Base-by-base conservation (phyloP, 202 grass and related monocot genomes). In the Musa balbisiana region DNA sequence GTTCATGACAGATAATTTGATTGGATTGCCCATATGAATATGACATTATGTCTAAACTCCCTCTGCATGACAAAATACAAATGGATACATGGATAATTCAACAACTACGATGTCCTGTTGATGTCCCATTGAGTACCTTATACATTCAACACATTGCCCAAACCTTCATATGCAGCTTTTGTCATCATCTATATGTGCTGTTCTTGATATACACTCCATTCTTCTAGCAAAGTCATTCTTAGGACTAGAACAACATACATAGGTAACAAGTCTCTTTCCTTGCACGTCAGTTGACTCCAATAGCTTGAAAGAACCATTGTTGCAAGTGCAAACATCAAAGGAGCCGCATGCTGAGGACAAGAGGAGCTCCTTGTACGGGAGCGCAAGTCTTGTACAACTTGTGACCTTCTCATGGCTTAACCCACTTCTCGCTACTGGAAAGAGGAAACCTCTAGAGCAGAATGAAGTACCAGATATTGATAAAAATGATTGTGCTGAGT, bases 351-450 rank as follows among this genome's bases (percentile, higher is more conserved):
- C 29, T 74, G 90, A 91, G 81, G 82, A 22, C 12, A 87, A 84
- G 80, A 88, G 84, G 52, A 23, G 72, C 76, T 85, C 86, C 66
- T 77, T 83, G 59, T 99, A 99, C 76, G 85, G 80, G 73, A 87
- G 67, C 62, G 86, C 95, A 73, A 90, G 24, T 79, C 65, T 90
- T 79, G 67, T 80, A 33, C 86, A 93, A 67, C 87, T 98, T 16
- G 83, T 94, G 49, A 99, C 95, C 16, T 94, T 94, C 83, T 94
- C 91, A 62, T 98, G 91, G 91, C 85, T 98, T 84, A 92, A 79
- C 73, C 91, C 94, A 77, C 64, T 98, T 17, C 94, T 99, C 83
- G 77, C 52, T 71, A 83, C 25, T 23, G 95, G 95, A 90, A 86
- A 88, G 75, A 92, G 88, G 78, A 94, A 86, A 53, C 83, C 91